Conservation (phyloP, 352 stramenopile genomes). For the Albugo laibachii region DNA sequence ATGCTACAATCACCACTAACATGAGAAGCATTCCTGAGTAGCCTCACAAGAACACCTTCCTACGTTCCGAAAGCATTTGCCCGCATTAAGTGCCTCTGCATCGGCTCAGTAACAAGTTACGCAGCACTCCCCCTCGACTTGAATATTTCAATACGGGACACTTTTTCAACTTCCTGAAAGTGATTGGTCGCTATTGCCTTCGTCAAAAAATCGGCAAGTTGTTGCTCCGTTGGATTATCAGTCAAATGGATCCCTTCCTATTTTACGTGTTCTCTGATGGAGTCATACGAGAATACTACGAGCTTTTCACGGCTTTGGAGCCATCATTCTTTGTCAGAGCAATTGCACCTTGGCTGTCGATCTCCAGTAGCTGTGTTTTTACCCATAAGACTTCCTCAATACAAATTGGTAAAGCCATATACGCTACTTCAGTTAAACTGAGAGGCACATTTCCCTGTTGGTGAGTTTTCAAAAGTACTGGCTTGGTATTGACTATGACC, state of each 20-base stretch:
- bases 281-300: conserved; percentile 11
- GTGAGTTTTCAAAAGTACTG: conserved; percentile 4
- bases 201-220: conserved; percentile 8
- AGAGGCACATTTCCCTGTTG: conserved; percentile 10
- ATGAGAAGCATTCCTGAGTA: too few relatives aligned
- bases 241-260: conserved; percentile 3
- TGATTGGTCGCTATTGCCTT: conserved; percentile 7
- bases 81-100: too few relatives aligned
- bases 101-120: too few relatives aligned
- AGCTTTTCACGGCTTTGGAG: conserved; percentile 10
- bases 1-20: too few relatives aligned
- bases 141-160: too few relatives aligned
- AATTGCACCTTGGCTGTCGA: conserved; percentile 12
- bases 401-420: conserved; percentile 9
- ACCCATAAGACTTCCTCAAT: conserved; percentile 9
- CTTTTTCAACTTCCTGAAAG: background rate
- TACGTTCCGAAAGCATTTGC: too few relatives aligned
- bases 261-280: conserved; percentile 10
- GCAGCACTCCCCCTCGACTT: too few relatives aligned
- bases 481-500: conserved; percentile 5
- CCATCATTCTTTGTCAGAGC: conserved; percentile 11
- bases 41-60: too few relatives aligned
- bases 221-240: conserved; percentile 9
- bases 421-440: conserved; percentile 10
- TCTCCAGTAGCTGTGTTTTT: conserved; percentile 4